Base-by-base conservation (phyloP, 1,284 basidiomycete genomes). In the Grifola frondosa region DNA sequence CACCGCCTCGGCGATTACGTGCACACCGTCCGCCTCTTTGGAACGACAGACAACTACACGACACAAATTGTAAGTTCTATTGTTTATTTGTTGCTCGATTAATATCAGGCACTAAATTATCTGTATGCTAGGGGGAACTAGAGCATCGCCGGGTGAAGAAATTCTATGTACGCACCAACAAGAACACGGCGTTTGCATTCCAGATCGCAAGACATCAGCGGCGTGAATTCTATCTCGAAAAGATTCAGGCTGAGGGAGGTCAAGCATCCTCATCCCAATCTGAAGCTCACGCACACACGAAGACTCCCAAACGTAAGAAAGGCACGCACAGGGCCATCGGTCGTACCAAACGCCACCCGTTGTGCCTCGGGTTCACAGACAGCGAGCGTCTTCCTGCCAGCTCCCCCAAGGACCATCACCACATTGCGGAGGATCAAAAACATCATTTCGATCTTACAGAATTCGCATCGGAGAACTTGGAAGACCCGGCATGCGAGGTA, bases 401-500 rank as follows among this genome's bases (percentile, higher is more conserved):
- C n/a, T 16, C 31, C 35, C 4, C 16, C 30, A 17, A 22, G 19
- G 2, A 16, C 31, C 1, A 7, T 29, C 24, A 12, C 8, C 34
- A 36, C 8, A 36, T 36, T 17, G 24, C 34, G 4, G 22, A 36
- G 21, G 34, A 36, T 8, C 34, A 36, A 16, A 5, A 6, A n/a
- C 22, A 25, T 16, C n/a, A 20, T 12, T 22, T 24, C 4, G 23
- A 36, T 12, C 24, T 36, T 4, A 8, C 11, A 4, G 22, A 6
- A 7, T 36, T 10, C 22, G 15, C 26, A 4, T n/a, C 2, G n/a
- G 19, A 37, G 5, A n/a, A 46, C 29, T 17, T n/a, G 0, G 30
- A 2, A 10, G 44, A 46, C 20, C 29, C 34, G 0, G 44, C 44
- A 7, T 16, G 17, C 34, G 15, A 37, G 28, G 44, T 42, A n/a